Evolutionary conservation across 2,329 filamentous ascomycete species (phyloP).

Genomic region (Cercospora brassicicola): DNA sequence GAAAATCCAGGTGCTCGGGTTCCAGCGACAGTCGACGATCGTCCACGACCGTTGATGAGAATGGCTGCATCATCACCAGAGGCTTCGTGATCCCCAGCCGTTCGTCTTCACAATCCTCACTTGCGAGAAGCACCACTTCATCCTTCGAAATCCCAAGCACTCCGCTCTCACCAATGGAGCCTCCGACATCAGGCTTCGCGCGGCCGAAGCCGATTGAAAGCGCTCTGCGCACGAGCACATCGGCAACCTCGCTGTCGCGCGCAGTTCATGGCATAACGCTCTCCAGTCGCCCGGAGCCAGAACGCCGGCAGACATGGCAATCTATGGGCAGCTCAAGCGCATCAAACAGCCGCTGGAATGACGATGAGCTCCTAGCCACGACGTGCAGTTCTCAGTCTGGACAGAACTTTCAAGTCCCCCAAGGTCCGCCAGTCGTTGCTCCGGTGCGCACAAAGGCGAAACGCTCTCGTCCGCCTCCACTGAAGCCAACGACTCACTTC

Average conservation of each 20-base stretch:
- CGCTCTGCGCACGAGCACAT: slow-evolving; percentile 4
- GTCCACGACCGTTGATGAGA: slow-evolving; percentile 24
- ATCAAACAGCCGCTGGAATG: slow-evolving; percentile 14
- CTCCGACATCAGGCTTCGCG: slow-evolving; percentile 12
- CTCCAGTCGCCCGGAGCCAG: not conserved
- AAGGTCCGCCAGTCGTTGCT: not conserved
- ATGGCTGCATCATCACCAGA: slow-evolving; percentile 26
- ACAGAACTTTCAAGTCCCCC: not conserved
- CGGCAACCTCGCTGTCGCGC: slow-evolving; percentile 17
- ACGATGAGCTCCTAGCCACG: slow-evolving; percentile 15
- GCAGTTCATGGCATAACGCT: not conserved
- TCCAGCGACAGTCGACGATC: slow-evolving; percentile 17
- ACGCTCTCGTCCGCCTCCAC: not conserved
- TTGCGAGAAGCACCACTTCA: slow-evolving; percentile 14
- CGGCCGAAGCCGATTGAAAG: slow-evolving; percentile 3
- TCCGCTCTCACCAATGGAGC: slow-evolving; percentile 19
- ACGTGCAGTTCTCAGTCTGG: not conserved
- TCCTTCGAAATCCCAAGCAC: slow-evolving; percentile 17
- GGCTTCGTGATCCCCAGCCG: slow-evolving; percentile 27
- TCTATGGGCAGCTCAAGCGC: not conserved
- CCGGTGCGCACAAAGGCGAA: not conserved
- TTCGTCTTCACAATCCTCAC: slow-evolving; percentile 22
- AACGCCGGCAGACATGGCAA: slow-evolving; percentile 6
- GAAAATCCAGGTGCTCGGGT: slow-evolving; percentile 8
- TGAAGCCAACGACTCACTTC: not conserved